Conservation (phyloP, 163 green algal genomes). For the Prototheca cutis region DNA sequence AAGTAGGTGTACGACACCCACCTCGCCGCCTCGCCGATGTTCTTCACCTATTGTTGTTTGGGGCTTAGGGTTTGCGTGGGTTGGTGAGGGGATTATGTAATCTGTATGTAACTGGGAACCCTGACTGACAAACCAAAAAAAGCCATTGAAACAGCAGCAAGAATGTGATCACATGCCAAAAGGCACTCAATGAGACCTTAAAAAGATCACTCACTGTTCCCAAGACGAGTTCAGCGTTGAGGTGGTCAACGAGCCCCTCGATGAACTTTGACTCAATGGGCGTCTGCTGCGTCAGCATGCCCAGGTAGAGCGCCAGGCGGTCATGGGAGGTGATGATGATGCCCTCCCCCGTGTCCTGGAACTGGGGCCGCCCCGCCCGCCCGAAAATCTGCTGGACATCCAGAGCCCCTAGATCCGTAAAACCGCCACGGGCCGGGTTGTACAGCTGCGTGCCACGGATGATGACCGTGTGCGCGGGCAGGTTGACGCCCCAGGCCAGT, state of each 20-base stretch:
- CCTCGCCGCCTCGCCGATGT: slow-evolving; percentile 58
- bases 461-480: slow-evolving; percentile 94
- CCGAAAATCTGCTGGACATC: slow-evolving; percentile 99
- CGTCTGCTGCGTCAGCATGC: slow-evolving; percentile 82
- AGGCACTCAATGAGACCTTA: too few species aligned
- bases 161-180: too few species aligned
- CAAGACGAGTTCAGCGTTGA: slow-evolving; percentile 94
- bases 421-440: slow-evolving; percentile 79
- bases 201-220: slow-evolving; percentile 58
- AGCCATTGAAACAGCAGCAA: too few species aligned
- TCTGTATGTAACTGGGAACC: too few species aligned
- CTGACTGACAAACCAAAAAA: too few species aligned
- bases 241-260: slow-evolving; percentile 72
- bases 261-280: slow-evolving; percentile 93
- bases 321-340: slow-evolving; percentile 94
- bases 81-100: too few species aligned
- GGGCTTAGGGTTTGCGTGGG: too few species aligned
- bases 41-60: too few species aligned
- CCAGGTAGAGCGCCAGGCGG: slow-evolving; percentile 90
- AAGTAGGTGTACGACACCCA: slow-evolving; percentile 97
- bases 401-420: slow-evolving; percentile 88
- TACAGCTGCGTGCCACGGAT: slow-evolving; percentile 98
- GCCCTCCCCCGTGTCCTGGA: slow-evolving; percentile 66
- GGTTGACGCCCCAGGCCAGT: slow-evolving; percentile 96
- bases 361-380: slow-evolving; percentile 84